phyloP scores from a whole-genome alignment of 1,139 yeast species.

The Taiozyma sp. region DNA sequence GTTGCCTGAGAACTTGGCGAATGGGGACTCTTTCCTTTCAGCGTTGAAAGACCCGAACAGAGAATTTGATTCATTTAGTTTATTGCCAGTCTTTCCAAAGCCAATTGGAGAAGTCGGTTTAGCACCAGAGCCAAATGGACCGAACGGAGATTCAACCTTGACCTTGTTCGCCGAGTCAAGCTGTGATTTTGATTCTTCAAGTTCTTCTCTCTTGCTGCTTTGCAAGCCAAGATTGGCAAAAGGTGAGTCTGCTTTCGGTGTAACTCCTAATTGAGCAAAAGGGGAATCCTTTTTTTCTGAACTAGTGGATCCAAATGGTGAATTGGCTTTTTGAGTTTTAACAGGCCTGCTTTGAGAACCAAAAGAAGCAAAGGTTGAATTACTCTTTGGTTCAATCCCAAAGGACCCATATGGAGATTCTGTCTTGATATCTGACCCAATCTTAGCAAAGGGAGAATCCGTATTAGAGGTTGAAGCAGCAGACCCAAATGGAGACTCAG shows the following conservation, averaged over 20 bases:
- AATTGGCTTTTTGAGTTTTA: not conserved
- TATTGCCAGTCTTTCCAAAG: not conserved
- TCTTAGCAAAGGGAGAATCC: constrained; percentile 2
- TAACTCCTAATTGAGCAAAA: constrained; percentile 3
- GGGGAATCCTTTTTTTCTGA: constrained; percentile 4
- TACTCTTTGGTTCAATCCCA: constrained; percentile 3
- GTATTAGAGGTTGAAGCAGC: not conserved
- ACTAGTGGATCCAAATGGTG: not conserved
- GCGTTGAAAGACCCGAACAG: constrained; percentile 6
- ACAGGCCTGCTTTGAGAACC: constrained; percentile 1
- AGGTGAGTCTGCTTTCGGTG: not conserved
- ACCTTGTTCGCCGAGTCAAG: not conserved
- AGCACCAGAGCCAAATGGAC: not conserved
- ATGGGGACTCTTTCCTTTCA: constrained; percentile 3
- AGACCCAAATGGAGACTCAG: constrained; percentile 10
- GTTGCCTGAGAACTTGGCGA: not conserved
- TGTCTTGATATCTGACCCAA: constrained; percentile 1
- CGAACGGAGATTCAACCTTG: not conserved
- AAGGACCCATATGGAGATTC: constrained; percentile 11
- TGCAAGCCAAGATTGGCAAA: not conserved
- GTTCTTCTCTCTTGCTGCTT: not conserved
- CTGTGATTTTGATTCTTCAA: not conserved
- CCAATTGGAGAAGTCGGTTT: not conserved
- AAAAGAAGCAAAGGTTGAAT: constrained; percentile 1
- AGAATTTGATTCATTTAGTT: constrained; percentile 1